Base-by-base conservation (phyloP, 164 flowering plant species). In the Vitis cinerea region DNA sequence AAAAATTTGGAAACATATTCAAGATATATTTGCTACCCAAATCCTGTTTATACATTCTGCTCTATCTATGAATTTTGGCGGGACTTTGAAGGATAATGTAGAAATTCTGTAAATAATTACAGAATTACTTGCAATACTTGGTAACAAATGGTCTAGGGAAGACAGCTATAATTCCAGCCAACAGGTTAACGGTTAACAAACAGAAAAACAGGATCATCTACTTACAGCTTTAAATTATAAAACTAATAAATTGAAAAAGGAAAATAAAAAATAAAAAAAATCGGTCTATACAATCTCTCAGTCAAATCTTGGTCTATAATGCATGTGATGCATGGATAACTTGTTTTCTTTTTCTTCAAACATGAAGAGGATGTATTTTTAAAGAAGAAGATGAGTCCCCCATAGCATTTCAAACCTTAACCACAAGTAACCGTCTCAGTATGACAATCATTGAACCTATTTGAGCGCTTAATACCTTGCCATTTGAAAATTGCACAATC, bases 401-500 rank as follows among this genome's bases (percentile, higher is more conserved):
- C 3, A 11, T 59, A 17, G 37, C 44, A 23, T 59, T 2, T 10
- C 61, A 59, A 10, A 59, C 9, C 7, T 10, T 10, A 56, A 16
- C 3, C 59, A 16, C 3, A 56, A 14, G 16, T 56, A 23, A 56
- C 10, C 7, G 2, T 56, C 27, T 14, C 8, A 16, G 9, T 5
- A 2, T 8, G n/a, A 10, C 1, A 11, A 37, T 3, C 4, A 53
- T 53, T 53, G 14, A 53, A 23, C 27, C 27, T 23, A 23, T 23
- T 1, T 17, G 57, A 61, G n/a, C 4, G n/a, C 56, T 61, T 3
- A 13, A 64, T 81, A 91, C 97, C 97, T 88, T 87, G 68, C 88
- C 93, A 85, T 88, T 88, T 61, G 95, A 90, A 75, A 90, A 90
- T 52, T 90, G 97, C 71, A 92, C 90, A 77, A 92, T 92, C 63